Evolutionary conservation across 306 rosid genomes (phyloP).

Genomic region (Prunus davidiana): DNA sequence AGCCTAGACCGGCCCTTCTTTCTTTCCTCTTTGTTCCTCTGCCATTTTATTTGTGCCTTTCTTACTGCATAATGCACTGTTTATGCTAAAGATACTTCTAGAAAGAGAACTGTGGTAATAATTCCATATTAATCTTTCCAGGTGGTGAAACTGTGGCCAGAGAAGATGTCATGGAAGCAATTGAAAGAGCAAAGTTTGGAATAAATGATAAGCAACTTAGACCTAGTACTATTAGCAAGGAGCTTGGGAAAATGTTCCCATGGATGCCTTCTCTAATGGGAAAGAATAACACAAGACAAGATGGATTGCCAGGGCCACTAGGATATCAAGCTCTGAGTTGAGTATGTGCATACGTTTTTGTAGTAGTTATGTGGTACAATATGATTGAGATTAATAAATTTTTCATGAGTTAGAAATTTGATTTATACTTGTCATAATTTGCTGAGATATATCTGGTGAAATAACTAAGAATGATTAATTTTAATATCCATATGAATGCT

Average conservation of each 20-base stretch:
- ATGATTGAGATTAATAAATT: not conserved
- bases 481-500: not conserved
- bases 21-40: not conserved
- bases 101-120: not conserved
- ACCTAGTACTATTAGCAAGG: slow-evolving; percentile 58
- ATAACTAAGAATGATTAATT: not conserved
- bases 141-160: slow-evolving; percentile 77
- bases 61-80: slow-evolving; percentile 4
- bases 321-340: slow-evolving; percentile 82
- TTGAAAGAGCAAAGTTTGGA: slow-evolving; percentile 91
- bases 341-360: slow-evolving; percentile 13
- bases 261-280: slow-evolving; percentile 84
- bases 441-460: not conserved
- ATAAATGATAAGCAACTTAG: slow-evolving; percentile 61
- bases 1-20: not conserved
- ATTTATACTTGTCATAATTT: not conserved
- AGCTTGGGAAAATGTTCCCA: slow-evolving; percentile 73
- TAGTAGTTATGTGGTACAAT: not conserved
- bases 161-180: slow-evolving; percentile 91
- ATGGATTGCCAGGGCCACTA: slow-evolving; percentile 62
- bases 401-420: not conserved
- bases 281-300: slow-evolving; percentile 45
- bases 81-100: not conserved
- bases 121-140: slow-evolving; percentile 23
- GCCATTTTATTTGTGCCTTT: slow-evolving; percentile 1